Evolutionary conservation across 1,284 basidiomycete species (phyloP).

Genomic region (Ceratobasidium sp.): DNA sequence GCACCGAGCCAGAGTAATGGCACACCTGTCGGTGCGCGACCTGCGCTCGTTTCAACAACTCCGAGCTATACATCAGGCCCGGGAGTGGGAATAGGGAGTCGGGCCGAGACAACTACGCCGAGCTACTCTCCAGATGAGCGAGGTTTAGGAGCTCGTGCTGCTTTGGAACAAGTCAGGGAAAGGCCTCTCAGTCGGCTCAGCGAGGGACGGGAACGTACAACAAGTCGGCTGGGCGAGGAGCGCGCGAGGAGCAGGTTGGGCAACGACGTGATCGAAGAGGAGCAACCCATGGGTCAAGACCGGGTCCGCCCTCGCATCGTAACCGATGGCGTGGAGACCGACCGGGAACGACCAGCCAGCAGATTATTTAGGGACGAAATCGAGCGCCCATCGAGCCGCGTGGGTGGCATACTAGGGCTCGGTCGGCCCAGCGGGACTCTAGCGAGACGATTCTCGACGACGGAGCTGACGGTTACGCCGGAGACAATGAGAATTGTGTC

Average conservation of each 20-base stretch:
- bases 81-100: not conserved
- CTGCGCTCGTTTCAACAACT: conserved; percentile 9
- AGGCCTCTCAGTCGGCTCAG: conserved; percentile 26
- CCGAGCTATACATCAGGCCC: conserved; percentile 23
- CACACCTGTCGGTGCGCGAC: conserved; percentile 10
- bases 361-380: conserved; percentile 26
- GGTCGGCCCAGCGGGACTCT: conserved; percentile 25
- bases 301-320: not conserved
- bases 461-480: conserved; percentile 3
- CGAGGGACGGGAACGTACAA: conserved; percentile 6
- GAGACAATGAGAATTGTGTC: conserved; percentile 20
- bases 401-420: conserved; percentile 19
- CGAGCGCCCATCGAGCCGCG: conserved; percentile 31
- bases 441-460: conserved; percentile 24
- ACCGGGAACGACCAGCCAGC: conserved; percentile 28
- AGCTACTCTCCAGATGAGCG: conserved; percentile 14
- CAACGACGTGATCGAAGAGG: conserved; percentile 19
- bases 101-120: conserved; percentile 2
- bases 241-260: conserved; percentile 6
- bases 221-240: conserved; percentile 3
- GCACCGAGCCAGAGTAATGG: too few species aligned
- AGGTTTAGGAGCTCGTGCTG: not conserved
- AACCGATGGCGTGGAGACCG: not conserved
- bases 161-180: not conserved
- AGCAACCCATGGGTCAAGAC: not conserved